A percentile compares a stretch with the other conserved stretches of the same genome.
Evolutionary conservation across 257 asterid genomes (phyloP).

Genomic region (Pogostemon cablin): DNA sequence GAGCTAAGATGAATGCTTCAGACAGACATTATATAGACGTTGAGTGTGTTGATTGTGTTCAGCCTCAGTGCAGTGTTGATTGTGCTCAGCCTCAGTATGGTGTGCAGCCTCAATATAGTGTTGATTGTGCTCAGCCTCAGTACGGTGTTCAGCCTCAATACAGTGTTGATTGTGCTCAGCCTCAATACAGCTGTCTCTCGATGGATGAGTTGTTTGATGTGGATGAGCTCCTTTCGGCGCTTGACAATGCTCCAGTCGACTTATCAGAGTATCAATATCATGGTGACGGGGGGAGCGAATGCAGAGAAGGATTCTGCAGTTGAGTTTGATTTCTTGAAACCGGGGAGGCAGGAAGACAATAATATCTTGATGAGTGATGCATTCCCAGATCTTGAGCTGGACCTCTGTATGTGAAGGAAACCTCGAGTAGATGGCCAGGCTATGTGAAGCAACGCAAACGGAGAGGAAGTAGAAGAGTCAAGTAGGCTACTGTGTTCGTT

Average conservation of each 20-base stretch:
- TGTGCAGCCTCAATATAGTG: not conserved
- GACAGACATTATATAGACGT: not conserved
- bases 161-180: not conserved
- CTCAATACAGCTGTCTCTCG: not conserved
- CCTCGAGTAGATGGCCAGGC: not conserved
- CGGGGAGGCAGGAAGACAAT: slow-evolving; percentile 62
- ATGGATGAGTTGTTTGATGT: slow-evolving; percentile 58
- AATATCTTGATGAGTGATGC: slow-evolving; percentile 44
- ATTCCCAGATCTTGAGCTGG: too few species aligned
- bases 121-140: not conserved
- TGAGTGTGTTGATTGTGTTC: not conserved
- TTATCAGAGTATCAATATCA: slow-evolving; percentile 12
- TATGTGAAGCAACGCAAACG: not conserved
- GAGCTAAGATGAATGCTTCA: not conserved
- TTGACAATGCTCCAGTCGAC: slow-evolving; percentile 24
- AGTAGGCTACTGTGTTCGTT: too few species aligned
- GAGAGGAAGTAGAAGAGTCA: not conserved
- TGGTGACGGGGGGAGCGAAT: too few species aligned
- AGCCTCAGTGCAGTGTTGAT: not conserved
- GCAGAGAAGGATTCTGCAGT: slow-evolving; percentile 24
- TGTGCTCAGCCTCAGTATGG: not conserved
- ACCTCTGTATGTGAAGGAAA: slow-evolving; percentile 32
- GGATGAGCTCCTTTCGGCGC: slow-evolving; percentile 53
- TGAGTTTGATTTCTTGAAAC: slow-evolving; percentile 56
- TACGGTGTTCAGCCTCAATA: not conserved